Base-by-base conservation (phyloP, 768 basidiomycete species). In the Trametes sanguinea region DNA sequence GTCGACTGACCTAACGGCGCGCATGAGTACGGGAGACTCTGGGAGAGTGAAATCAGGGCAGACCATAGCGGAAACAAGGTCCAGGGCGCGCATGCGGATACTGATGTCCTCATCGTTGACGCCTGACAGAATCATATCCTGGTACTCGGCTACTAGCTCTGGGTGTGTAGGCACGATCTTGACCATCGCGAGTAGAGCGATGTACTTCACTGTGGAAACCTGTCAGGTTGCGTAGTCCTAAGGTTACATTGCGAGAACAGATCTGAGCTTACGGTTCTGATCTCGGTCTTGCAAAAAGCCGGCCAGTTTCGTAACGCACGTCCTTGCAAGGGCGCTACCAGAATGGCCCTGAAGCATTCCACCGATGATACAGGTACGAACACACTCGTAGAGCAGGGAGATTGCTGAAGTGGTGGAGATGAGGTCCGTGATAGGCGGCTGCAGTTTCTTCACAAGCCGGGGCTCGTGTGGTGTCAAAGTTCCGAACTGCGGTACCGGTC, bases 371-470 rank as follows among this genome's bases (percentile, higher is more conserved):
- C 94, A 98, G 0, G 97, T 98, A 67, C 95, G 91, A 0, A 99
- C 96, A 74, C 97, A 99, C 78, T 99, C 97, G 72, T 98, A 99
- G 13, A 99, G 77, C 27, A 99, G 79, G 27, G 95, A 98, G 42
- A 98, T 95, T 0, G 97, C 97, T 2, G 92, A 87, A 0, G 97
- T 98, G 0, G 92, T 97, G 0, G 93, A 90, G 57, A 99, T 99
- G 56, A 99, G 85, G 60, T 95, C 91, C 0, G 94, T 97, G 62
- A 99, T 91, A 1, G 95, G 97, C 7, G 90, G 87, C 64, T 95
- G 88, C 35, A 98, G 82, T 75, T 99, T 99, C 76, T 89, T 92
- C 62, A 97, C 94, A 37, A 99, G 79, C 17, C 97, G 89, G 22
- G 93, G 92, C 74, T 99, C 96, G 65, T 91, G 80, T 14, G 97